Percentiles rank a stretch among this genome's conserved stretches.
These are phyloP conservation scores for Ogataea trehaloabstinens DNA, from an alignment of 805 yeast species.

Conservation along the genomic window DNA sequence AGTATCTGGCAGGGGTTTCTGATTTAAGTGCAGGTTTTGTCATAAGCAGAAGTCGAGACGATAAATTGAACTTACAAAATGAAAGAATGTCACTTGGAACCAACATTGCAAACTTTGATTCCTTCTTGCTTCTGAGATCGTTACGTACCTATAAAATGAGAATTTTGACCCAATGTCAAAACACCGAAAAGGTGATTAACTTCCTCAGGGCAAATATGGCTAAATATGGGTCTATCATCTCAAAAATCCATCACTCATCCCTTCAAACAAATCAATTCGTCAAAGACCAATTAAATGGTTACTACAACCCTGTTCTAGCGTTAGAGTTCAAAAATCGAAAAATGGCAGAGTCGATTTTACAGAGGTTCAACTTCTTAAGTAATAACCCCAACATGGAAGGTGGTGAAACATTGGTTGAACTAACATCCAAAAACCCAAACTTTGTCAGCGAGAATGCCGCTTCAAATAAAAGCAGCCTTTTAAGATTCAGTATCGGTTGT, in stretches of 20 bases:
- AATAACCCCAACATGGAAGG: conserved; percentile 47
- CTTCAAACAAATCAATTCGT: conserved; percentile 42
- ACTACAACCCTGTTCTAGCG: conserved; percentile 48
- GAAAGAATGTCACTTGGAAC: conserved; percentile 50
- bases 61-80: conserved; percentile 32
- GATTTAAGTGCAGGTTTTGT: conserved; percentile 54
- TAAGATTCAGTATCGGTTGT: conserved; percentile 53
- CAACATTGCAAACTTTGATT: conserved; percentile 50
- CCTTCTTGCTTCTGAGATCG: conserved; percentile 46
- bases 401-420: conserved; percentile 54
- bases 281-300: conserved; percentile 40
- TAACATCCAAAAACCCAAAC: conserved; percentile 35
- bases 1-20: conserved; percentile 54
- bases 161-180: conserved; percentile 44
- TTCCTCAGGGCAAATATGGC: conserved; percentile 35
- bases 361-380: conserved; percentile 45
- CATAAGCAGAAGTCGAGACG: conserved; percentile 37
- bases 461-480: conserved; percentile 27
- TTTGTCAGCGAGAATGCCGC: conserved; percentile 18
- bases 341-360: conserved; percentile 40
- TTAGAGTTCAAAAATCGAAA: conserved; percentile 36
- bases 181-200: conserved; percentile 41
- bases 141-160: conserved; percentile 51
- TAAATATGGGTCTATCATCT: conserved; percentile 33
- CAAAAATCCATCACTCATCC: conserved; percentile 44